Conservation (phyloP, 352 stramenopile species). For the Elongisporangium prolatum region DNA sequence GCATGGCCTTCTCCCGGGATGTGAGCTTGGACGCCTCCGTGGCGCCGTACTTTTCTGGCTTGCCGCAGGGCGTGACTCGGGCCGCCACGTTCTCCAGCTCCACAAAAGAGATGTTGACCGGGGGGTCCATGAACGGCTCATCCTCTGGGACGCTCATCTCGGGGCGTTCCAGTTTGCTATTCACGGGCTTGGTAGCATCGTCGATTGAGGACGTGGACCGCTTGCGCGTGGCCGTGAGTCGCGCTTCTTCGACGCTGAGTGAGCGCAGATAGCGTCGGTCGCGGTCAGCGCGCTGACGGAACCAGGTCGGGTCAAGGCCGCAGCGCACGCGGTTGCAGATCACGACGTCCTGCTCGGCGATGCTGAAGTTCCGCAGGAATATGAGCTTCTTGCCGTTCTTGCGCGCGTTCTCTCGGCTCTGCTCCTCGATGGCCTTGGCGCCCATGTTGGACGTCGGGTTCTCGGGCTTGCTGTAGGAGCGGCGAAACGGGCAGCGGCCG, state of each 20-base stretch:
- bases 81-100: not conserved
- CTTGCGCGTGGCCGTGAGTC: constrained; percentile 34
- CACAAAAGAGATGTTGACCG: not conserved
- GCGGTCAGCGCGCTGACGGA: constrained; percentile 30
- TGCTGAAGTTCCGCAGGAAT: constrained; percentile 59
- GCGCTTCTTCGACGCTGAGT: constrained; percentile 42
- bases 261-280: constrained; percentile 43
- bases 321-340: constrained; percentile 68
- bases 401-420: constrained; percentile 25
- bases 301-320: constrained; percentile 37
- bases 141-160: constrained; percentile 6
- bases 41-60: constrained; percentile 7
- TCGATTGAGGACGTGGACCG: constrained; percentile 19
- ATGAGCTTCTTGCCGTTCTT: constrained; percentile 45
- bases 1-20: constrained; percentile 55
- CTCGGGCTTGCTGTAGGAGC: constrained; percentile 51
- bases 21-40: constrained; percentile 37
- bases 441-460: constrained; percentile 57
- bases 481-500: constrained; percentile 28
- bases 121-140: not conserved
- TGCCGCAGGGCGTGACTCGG: not conserved
- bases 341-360: constrained; percentile 59
- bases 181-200: constrained; percentile 2
- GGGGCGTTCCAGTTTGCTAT: not conserved
- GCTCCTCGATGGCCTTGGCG: constrained; percentile 34